A percentile compares a stretch with the other conserved stretches of the same genome.
Conservation (phyloP, 2,329 filamentous ascomycete species). For the Paramyrothecium sp. region DNA sequence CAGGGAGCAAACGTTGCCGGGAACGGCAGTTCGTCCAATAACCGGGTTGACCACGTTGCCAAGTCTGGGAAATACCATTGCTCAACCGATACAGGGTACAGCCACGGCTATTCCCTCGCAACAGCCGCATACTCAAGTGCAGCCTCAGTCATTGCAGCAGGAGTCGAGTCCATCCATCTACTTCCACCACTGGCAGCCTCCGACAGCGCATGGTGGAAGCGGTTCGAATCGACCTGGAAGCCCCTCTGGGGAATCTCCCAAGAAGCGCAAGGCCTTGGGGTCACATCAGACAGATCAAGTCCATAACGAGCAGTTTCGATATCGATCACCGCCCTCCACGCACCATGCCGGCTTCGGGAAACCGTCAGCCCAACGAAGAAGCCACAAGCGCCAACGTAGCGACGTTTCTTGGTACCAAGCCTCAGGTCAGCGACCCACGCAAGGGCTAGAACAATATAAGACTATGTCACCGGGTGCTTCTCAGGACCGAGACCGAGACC, state of each 20-base stretch:
- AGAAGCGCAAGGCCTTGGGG: conserved; percentile 77
- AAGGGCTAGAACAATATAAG: neutral
- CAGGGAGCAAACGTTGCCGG: conserved; percentile 48
- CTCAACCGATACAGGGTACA: conserved; percentile 26
- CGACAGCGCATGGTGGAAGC: conserved; percentile 60
- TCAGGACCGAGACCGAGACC: conserved; percentile 25
- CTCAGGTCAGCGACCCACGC: conserved; percentile 13
- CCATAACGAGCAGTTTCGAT: conserved; percentile 25
- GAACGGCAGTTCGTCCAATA: conserved; percentile 34
- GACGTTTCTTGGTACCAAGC: conserved; percentile 34
- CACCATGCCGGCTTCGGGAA: conserved; percentile 24
- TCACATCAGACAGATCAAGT: conserved; percentile 21
- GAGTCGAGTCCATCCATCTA: conserved; percentile 77
- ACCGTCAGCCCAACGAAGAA: conserved; percentile 20
- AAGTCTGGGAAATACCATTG: conserved; percentile 44
- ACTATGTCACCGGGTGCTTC: conserved; percentile 5
- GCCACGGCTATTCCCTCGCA: conserved; percentile 35
- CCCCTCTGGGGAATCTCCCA: conserved; percentile 76
- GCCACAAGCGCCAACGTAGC: conserved; percentile 34
- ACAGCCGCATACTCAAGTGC: conserved; percentile 46
- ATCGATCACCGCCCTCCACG: conserved; percentile 31
- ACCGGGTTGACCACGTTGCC: conserved; percentile 36
- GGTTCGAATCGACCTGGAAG: conserved; percentile 67
- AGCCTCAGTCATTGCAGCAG: conserved; percentile 55
- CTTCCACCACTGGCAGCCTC: conserved; percentile 92